A percentile compares a stretch with the other conserved stretches of the same genome.
These are phyloP conservation scores for Pelargonium cotyledonis DNA, from an alignment of 441 rosid species.

Conservation along the genomic window DNA sequence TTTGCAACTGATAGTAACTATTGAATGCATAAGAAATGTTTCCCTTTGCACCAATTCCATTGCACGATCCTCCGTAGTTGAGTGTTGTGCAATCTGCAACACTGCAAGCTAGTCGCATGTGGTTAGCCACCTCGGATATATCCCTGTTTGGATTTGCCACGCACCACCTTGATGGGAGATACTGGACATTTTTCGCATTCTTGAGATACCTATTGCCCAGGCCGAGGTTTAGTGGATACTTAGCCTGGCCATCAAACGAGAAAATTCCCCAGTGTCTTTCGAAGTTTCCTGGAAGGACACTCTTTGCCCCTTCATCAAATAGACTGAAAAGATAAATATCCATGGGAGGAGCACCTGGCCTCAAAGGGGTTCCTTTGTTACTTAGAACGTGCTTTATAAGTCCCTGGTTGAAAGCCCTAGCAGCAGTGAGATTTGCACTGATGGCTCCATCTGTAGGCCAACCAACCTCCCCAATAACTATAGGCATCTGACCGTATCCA, in stretches of 20 bases:
- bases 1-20: conserved; percentile 81
- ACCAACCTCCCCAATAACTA: conserved; percentile 88
- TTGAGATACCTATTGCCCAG: conserved; percentile 56
- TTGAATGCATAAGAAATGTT: conserved; percentile 88
- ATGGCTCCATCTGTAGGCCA: conserved; percentile 92
- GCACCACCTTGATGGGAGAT: conserved; percentile 92
- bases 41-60: conserved; percentile 69
- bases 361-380: conserved; percentile 81
- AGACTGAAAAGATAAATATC: conserved; percentile 83
- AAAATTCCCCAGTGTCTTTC: conserved; percentile 98
- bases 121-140: conserved; percentile 59
- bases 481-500: conserved; percentile 83
- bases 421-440: conserved; percentile 78
- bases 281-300: conserved; percentile 70
- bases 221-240: conserved; percentile 70
- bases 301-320: conserved; percentile 90
- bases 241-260: conserved; percentile 95
- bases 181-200: conserved; percentile 63
- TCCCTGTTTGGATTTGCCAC: conserved; percentile 70
- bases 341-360: conserved; percentile 66
- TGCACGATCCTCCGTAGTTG: conserved; percentile 79
- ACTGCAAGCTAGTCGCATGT: conserved; percentile 65
- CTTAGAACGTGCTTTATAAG: conserved; percentile 57
- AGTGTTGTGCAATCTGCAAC: conserved; percentile 91
- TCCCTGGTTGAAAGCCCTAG: conserved; percentile 81